Base-by-base conservation (phyloP, 371 early-diverging fungal genomes). In the Capillidium rhysosporum region DNA sequence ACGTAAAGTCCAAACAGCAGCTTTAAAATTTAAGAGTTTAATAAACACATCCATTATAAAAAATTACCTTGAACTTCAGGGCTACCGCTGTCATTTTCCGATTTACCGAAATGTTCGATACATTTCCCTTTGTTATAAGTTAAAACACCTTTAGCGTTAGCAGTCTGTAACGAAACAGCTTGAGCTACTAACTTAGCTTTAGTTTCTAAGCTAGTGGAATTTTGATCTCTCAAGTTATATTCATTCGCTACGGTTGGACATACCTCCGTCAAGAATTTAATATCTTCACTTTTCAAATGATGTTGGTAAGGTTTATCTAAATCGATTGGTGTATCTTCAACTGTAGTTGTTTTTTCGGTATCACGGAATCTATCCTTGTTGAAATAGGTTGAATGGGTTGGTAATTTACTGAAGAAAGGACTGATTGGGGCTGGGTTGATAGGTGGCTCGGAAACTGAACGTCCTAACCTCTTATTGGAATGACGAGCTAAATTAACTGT, bases 31-130 rank as follows among this genome's bases (percentile, higher is more conserved):
- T n/a, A 57, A 38, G 18, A 60, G 39, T 40, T 56, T 40, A 18
- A 39, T 39, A 39, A 39, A 39, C 16, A 9, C 39, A 39, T 12
- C 9, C 16, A 9, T 39, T 39, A 39, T 12, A 39, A 39, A 39
- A 40, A 47, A 59, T 52, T 71, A 87, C 88, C 87, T 77, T 95
- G 93, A 25, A 91, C 95, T 67, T 89, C 91, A 14, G 92, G 76
- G 57, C 86, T 87, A 21, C 93, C 95, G 2, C 92, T 87, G 65
- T 95, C 93, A 16, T 75, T 76, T 40, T 76, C 77, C 39, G 66
- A 67, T 56, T 80, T 65, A 39, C 81, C 81, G 68, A 92, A 92
- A 62, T 81, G 66, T 49, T 83, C 80, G 24, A 89, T 67, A 3
- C 85, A 79, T 51, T 76, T 66, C 57, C 70, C 69, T 38, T 78